These are phyloP conservation scores for Bimuria novae-zelandiae DNA, from an alignment of 2,329 filamentous ascomycete genomes.

Conservation along the genomic window DNA sequence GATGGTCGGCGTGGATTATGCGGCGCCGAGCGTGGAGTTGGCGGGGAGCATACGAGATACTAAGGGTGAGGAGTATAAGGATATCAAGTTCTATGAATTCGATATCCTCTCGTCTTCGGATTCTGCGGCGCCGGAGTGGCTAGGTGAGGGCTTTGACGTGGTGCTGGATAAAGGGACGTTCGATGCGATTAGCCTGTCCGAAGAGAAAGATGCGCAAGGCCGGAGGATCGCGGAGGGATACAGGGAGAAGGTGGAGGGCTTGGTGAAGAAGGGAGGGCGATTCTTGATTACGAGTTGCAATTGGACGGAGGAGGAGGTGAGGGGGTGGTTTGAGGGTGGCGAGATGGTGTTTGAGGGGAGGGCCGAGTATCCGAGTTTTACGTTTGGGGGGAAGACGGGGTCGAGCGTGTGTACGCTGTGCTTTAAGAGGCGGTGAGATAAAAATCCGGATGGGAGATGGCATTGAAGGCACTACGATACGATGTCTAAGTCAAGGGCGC, in stretches of 20 bases:
- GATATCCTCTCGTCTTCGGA: conserved; percentile 54
- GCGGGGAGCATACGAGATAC: conserved; percentile 64
- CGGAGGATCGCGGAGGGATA: conserved; percentile 76
- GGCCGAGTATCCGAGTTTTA: conserved; percentile 83
- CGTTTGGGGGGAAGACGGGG: conserved; percentile 85
- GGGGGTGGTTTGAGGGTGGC: conserved; percentile 70
- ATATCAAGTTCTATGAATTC: conserved; percentile 57
- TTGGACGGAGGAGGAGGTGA: conserved; percentile 90
- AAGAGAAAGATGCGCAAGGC: conserved; percentile 56
- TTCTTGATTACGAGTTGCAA: conserved; percentile 95
- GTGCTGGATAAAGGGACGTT: conserved; percentile 99
- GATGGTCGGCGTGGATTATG: conserved; percentile 91
- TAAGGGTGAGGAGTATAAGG: conserved; percentile 31
- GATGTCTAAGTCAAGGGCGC: neutral
- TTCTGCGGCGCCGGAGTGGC: conserved; percentile 61
- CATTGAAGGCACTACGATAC: neutral
- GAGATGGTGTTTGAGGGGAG: conserved; percentile 66
- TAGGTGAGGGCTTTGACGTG: conserved; percentile 75
- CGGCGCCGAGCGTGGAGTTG: conserved; percentile 71
- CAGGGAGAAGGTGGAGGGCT: conserved; percentile 65
- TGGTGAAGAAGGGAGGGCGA: conserved; percentile 73
- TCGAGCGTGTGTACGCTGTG: conserved; percentile 88
- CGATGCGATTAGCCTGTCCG: conserved; percentile 84
- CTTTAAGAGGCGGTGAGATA: conserved; percentile 61
- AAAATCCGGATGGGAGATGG: neutral